Percentiles rank a stretch among this genome's conserved stretches.
Evolutionary conservation across 2,329 filamentous ascomycete species (phyloP).

Genomic region (Talaromyces sp.): DNA sequence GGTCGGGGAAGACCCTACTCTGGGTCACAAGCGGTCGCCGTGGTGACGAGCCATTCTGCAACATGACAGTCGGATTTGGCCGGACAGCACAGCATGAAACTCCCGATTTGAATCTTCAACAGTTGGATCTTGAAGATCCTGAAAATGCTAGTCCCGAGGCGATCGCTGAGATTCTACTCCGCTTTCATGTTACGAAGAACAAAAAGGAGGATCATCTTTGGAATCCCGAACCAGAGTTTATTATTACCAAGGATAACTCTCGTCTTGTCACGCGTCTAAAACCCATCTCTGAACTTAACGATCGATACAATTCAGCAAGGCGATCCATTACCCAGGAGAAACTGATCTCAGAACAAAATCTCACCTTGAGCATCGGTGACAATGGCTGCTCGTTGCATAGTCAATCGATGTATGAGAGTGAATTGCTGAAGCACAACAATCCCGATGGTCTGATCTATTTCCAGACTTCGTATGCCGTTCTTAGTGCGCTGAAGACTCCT

Average conservation of each 20-base stretch:
- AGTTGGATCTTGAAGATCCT: background rate
- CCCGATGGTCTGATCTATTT: background rate
- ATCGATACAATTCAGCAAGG: background rate
- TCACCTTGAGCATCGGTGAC: background rate
- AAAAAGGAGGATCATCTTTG: background rate
- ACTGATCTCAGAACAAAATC: background rate
- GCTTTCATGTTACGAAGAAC: background rate
- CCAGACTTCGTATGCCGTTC: background rate
- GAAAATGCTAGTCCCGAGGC: background rate
- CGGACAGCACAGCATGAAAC: conserved; percentile 7
- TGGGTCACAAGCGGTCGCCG: conserved; percentile 14
- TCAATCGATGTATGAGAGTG: background rate
- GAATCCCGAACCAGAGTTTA: background rate
- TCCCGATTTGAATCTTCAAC: background rate
- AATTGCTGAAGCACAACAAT: background rate
- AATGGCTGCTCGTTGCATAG: background rate
- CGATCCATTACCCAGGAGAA: background rate
- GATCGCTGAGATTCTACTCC: background rate
- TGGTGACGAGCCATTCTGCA: conserved; percentile 6
- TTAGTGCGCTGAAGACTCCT: background rate
- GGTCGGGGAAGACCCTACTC: conserved; percentile 1
- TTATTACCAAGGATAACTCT: background rate
- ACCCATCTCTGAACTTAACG: background rate
- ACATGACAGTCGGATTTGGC: conserved; percentile 14
- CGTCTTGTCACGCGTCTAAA: background rate